A percentile compares a stretch with the other conserved stretches of the same genome.
Evolutionary conservation across 495 filamentous ascomycete genomes (phyloP).

Genomic region (Daldinia vernicosa): DNA sequence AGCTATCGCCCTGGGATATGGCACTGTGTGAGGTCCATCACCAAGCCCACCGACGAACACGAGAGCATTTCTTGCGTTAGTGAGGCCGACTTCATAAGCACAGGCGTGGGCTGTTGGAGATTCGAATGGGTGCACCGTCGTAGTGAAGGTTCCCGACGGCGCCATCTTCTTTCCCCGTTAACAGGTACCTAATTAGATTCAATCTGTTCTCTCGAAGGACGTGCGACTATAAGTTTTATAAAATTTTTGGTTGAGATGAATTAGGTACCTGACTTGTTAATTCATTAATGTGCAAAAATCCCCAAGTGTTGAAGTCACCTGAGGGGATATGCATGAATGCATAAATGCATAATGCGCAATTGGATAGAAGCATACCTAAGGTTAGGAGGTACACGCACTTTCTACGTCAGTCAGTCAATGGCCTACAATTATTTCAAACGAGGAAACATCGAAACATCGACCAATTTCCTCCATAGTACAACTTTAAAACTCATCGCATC

Average conservation of each 20-base stretch:
- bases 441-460: neutral
- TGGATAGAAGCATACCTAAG: neutral
- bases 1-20: conserved; percentile 70
- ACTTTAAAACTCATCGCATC: neutral
- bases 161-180: conserved; percentile 30
- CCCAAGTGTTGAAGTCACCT: neutral
- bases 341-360: neutral
- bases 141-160: conserved; percentile 42
- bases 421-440: neutral
- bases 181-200: neutral
- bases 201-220: neutral
- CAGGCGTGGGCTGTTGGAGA: conserved; percentile 41
- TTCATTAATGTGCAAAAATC: neutral
- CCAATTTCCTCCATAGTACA: neutral
- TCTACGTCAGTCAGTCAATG: neutral
- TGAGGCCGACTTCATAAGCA: conserved; percentile 48
- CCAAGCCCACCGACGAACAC: conserved; percentile 87
- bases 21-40: conserved; percentile 78
- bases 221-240: neutral
- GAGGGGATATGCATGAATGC: neutral
- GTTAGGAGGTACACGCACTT: neutral
- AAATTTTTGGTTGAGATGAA: neutral
- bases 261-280: neutral
- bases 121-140: conserved; percentile 50
- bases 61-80: conserved; percentile 67